Evolutionary conservation across 345 rosid species (phyloP), one percentile per base, ranked within the genome.

Genomic region (Citrus australasica): DNA sequence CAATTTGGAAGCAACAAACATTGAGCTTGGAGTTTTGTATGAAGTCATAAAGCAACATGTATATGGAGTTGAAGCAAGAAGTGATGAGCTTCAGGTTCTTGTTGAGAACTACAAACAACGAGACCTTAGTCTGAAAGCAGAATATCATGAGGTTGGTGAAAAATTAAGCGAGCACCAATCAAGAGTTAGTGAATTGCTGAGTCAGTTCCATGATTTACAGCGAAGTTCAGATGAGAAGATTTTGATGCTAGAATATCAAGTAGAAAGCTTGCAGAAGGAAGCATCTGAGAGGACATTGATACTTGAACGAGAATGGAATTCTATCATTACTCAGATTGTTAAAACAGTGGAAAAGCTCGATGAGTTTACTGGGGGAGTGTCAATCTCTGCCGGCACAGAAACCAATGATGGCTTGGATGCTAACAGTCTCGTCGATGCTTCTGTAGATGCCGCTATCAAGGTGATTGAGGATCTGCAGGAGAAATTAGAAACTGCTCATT

Each of bases 331-430:
- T 73, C 84, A 83, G 55, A 81, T 90, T 81, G 32, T 81, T 82
- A 89, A 87, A 77, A 90, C 84, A 67, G 85, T 92, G 60, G 82
- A 74, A 80, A 86, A 86, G 88, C 98, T 95, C 80, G 90, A 92
- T 69, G 82, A 67, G 56, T 74, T 73, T 79, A 64, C 83, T 59
- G 86, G 85, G 75, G 79, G 82, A 82, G 80, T 24, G 55, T 78
- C 79, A 27, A 17, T 63, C 63, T 67, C 85, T 76, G n/a, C 65
- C 53, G 22, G 79, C 42, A 53, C 77, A 46, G 75, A 81, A 75
- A 83, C 40, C 78, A 81, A 74, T 75, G 79, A 65, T 79, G 76
- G 67, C 81, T 9, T 84, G 76, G 91, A 93, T 84, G 67, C 82
- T 69, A 85, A 79, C 72, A 83, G 82, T 66, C 76, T 53, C 21